Evolutionary conservation across 768 basidiomycete genomes (phyloP).

Genomic region (Epithele typhae): DNA sequence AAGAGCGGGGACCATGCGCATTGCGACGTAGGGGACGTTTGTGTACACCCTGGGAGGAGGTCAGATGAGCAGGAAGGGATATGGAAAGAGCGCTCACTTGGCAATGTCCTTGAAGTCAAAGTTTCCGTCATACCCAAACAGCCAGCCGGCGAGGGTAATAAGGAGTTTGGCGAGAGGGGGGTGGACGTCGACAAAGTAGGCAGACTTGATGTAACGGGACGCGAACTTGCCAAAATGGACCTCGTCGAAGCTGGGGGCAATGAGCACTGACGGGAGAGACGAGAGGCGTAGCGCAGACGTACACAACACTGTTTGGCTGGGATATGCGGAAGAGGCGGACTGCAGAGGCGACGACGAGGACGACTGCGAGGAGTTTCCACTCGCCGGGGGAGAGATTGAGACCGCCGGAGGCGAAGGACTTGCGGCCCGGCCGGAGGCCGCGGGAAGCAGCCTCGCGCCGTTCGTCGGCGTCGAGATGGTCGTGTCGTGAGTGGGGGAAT

Average conservation of each 20-base stretch:
- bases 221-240: conserved; percentile 99
- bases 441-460: conserved; percentile 66
- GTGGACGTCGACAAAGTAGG: conserved; percentile 93
- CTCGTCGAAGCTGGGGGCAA: conserved; percentile 78
- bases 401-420: conserved; percentile 48
- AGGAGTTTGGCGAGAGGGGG: conserved; percentile 95
- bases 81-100: conserved; percentile 81
- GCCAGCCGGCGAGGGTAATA: conserved; percentile 84
- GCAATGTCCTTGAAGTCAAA: conserved; percentile 99
- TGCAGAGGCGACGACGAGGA: conserved; percentile 66
- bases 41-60: conserved; percentile 60
- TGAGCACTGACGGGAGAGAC: conserved; percentile 1
- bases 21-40: conserved; percentile 89
- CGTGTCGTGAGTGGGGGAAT: conserved; percentile 62
- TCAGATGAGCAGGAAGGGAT: not conserved
- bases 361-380: conserved; percentile 64
- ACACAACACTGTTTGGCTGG: conserved; percentile 91
- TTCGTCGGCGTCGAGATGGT: conserved; percentile 71
- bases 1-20: conserved; percentile 92
- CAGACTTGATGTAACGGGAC: conserved; percentile 86
- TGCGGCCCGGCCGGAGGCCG: conserved; percentile 51
- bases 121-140: conserved; percentile 85
- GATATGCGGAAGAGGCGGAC: conserved; percentile 87
- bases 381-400: conserved; percentile 66
- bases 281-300: conserved; percentile 30